phyloP scores from a whole-genome alignment of 139 green algal genomes.

The Chlamydomonas sphaeroides region DNA sequence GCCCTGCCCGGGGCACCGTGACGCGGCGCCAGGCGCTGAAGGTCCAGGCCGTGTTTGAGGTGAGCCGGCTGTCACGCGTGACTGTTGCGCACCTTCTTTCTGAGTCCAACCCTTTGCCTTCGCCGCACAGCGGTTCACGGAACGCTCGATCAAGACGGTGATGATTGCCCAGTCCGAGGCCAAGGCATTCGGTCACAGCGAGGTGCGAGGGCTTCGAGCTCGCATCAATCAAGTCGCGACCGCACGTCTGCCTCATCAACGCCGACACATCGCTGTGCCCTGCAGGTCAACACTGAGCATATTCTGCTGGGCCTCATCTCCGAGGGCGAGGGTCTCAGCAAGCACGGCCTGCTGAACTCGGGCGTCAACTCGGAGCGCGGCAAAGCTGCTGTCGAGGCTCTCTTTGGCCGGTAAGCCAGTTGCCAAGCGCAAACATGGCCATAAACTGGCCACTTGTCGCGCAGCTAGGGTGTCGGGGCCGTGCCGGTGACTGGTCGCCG shows the following conservation, averaged over 20 bases:
- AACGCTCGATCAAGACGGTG: conserved; percentile 86
- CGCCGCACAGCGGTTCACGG: conserved; percentile 90
- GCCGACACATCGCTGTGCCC: too few relatives aligned
- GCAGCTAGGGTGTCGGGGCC: too few relatives aligned
- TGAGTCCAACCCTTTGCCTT: too few relatives aligned
- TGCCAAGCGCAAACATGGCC: too few relatives aligned
- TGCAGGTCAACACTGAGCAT: conserved; percentile 84
- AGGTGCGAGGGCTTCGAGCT: conserved; percentile 60
- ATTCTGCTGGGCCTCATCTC: conserved; percentile 90
- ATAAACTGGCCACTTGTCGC: too few relatives aligned
- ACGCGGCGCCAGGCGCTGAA: neutral
- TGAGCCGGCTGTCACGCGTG: too few relatives aligned
- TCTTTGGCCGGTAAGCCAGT: conserved; percentile 55
- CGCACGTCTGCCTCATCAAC: too few relatives aligned
- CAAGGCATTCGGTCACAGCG: conserved; percentile 60
- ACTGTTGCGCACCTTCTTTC: too few relatives aligned
- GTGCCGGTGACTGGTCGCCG: too few relatives aligned
- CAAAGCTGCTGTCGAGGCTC: conserved; percentile 51
- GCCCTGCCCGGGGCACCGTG: neutral
- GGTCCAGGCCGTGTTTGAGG: neutral
- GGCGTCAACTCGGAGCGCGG: conserved; percentile 69
- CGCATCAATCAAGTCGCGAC: too few relatives aligned
- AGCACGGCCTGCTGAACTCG: conserved; percentile 77
- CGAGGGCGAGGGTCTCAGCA: conserved; percentile 71
- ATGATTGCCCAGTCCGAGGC: conserved; percentile 86